Base-by-base conservation (phyloP, 2,329 filamentous ascomycete species). In the Stemphylium beticola region DNA sequence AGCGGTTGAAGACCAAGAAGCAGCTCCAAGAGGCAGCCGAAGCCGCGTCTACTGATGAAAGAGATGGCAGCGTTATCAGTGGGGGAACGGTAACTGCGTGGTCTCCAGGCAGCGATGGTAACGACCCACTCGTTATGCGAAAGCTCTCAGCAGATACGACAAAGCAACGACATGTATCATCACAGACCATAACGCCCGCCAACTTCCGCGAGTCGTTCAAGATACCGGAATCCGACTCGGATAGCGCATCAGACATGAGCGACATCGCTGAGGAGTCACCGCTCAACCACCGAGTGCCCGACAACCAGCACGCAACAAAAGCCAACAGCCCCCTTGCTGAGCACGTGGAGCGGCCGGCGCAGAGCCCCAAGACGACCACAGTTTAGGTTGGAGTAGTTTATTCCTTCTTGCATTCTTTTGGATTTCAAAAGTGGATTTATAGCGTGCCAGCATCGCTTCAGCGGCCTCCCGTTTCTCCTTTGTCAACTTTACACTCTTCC, bases 1-100 rank as follows among this genome's bases (percentile, higher is more conserved):
- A 77, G 60, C 60, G 74, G 24, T 53, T 77, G 18, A 76, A 75
- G 64, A 66, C 70, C 9, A 69, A 73, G 43, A 75, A 74, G 45
- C 72, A 74, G 47, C 66, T 73, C 0, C 72, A 75, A 48, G 72
- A 74, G 36, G 66, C 66, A 22, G 64, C 65, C 11, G 71, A 69
- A 26, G 54, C 57, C 2, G 62, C 61, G 12, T 65, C 64, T 14
- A 57, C 61, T 3, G 68, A 71, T 24, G 71, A 72, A 32, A 57
- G 55, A 42, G 68, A 72, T 34, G 65, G 64, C 17, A 66, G 55
- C 22, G 41, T 72, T 24, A 45, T 67, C 32, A 73, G 66, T 33
- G 65, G 65, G 17, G 61, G 64, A 26, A 68, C 67, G 10, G 56
- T 60, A 22, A 60, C 62, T 6, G 44, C 61, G 8, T 57, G 64